Evolutionary conservation across 2,329 filamentous ascomycete species (phyloP).

Genomic region (Parastagonospora avenae): DNA sequence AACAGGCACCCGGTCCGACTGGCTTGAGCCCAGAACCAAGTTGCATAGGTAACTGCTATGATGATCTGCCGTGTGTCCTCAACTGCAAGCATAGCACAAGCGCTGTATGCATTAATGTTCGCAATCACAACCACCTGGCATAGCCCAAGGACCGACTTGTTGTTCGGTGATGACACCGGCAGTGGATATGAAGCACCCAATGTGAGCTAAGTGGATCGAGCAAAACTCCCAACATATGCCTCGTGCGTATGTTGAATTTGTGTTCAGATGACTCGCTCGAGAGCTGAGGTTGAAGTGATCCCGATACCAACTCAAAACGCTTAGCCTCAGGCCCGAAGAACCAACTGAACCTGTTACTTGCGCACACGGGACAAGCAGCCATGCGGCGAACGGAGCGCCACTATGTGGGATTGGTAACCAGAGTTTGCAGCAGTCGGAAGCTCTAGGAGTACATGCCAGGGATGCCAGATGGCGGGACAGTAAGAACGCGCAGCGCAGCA

Average conservation of each 20-base stretch:
- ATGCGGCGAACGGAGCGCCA: slow-evolving; percentile 42
- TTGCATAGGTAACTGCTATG: slow-evolving; percentile 8
- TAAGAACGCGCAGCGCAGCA: slow-evolving; percentile 33
- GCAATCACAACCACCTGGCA: neutral
- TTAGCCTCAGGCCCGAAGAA: slow-evolving; percentile 21
- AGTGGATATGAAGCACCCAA: too few species aligned
- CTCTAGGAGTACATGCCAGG: slow-evolving; percentile 37
- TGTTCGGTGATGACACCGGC: too few species aligned
- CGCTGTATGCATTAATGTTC: neutral
- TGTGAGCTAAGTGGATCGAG: too few species aligned
- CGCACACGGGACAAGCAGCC: slow-evolving; percentile 37
- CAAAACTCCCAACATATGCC: neutral
- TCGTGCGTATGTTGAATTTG: neutral
- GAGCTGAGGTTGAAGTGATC: slow-evolving; percentile 4
- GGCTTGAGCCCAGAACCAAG: slow-evolving; percentile 24
- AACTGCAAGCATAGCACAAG: neutral
- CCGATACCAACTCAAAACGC: slow-evolving; percentile 14
- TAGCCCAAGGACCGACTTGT: too few species aligned
- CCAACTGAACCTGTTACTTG: slow-evolving; percentile 30
- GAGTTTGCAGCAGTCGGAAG: slow-evolving; percentile 35
- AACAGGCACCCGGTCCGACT: slow-evolving; percentile 30
- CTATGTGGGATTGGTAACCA: slow-evolving; percentile 40
- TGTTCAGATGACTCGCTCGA: neutral
- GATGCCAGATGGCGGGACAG: slow-evolving; percentile 43
- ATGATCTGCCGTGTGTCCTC: slow-evolving; percentile 4